Conservation (phyloP, 768 basidiomycete genomes). For the Mycena filopes region DNA sequence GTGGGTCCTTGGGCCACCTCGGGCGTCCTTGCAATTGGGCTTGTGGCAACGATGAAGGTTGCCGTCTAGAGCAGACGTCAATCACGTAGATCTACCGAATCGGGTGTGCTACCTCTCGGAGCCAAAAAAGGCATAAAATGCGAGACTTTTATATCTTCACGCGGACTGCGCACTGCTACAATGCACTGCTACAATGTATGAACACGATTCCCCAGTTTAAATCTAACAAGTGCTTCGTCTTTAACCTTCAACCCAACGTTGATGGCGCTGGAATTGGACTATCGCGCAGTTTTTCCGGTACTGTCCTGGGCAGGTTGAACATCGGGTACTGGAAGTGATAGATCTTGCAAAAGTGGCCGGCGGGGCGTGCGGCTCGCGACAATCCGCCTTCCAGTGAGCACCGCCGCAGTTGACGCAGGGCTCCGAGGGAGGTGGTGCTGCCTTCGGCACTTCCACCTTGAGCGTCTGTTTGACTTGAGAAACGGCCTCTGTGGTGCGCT, state of each 20-base stretch:
- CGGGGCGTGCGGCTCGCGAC: slow-evolving; percentile 27
- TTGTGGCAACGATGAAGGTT: too few relatives aligned
- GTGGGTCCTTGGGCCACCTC: neutral
- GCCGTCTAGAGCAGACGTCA: neutral
- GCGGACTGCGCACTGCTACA: too few relatives aligned
- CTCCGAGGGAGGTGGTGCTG: neutral
- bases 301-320: neutral
- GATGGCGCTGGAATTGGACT: neutral
- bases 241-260: too few relatives aligned
- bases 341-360: neutral
- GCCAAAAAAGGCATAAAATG: slow-evolving; percentile 4
- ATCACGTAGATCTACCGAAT: neutral
- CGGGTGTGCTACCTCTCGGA: neutral
- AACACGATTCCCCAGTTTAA: too few relatives aligned
- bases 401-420: slow-evolving; percentile 30
- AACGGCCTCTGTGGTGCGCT: neutral
- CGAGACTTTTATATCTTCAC: neutral
- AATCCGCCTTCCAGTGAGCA: slow-evolving; percentile 28
- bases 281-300: neutral
- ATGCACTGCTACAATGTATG: too few relatives aligned
- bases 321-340: slow-evolving; percentile 11
- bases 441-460: too few relatives aligned
- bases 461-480: neutral
- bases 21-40: neutral
- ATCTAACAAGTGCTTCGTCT: too few relatives aligned